Evolutionary conservation across 2,329 filamentous ascomycete genomes (phyloP), one percentile per base, ranked within the genome.

Genomic region (Paramyrothecium sp.): DNA sequence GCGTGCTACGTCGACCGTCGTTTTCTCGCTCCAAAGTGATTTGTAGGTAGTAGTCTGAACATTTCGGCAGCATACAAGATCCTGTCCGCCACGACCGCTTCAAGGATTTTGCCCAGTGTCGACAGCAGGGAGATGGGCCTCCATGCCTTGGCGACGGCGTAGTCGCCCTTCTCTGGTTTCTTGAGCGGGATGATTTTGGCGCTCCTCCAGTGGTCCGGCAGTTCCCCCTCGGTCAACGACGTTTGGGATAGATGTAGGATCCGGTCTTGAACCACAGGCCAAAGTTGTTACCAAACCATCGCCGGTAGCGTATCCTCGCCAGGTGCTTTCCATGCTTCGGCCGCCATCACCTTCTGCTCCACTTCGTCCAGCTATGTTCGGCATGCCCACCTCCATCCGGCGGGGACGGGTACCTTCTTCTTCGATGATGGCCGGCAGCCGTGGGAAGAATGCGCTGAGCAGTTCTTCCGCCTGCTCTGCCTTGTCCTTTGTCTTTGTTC

Each of bases 121-220:
- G 63, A 53, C 1, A 69, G 58, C 2, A 68, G 61, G 16, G 61
- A 66, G 58, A 68, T 69, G 38, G 58, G 65, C 50, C 65, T 54
- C 61, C 57, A 68, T 16, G 56, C 61, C 53, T 67, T 68, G 22
- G 63, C 62, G 5, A 61, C 51, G 30, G 60, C 61, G 52, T 69
- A 69, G 50, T 70, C 63, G 8, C 22, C 57, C 53, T 69, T 68
- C 21, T 56, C 58, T 16, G 59, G 62, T 52, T 70, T 70, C 60
- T 64, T 68, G 2, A 71, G 59, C 13, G 64, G 67, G n/a, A 70
- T 65, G 30, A 69, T 69, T 47, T 67, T 69, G 7, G 64, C 62
- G 38, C 63, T 54, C 51, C 65, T 54, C 65, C 59, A 69, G 54
- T 65, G 57, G 11, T 54, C 19, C n/a, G 59, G 58, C 47, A 67